Evolutionary conservation across 2,329 filamentous ascomycete genomes (phyloP).

Genomic region (Phialophora macrospora): DNA sequence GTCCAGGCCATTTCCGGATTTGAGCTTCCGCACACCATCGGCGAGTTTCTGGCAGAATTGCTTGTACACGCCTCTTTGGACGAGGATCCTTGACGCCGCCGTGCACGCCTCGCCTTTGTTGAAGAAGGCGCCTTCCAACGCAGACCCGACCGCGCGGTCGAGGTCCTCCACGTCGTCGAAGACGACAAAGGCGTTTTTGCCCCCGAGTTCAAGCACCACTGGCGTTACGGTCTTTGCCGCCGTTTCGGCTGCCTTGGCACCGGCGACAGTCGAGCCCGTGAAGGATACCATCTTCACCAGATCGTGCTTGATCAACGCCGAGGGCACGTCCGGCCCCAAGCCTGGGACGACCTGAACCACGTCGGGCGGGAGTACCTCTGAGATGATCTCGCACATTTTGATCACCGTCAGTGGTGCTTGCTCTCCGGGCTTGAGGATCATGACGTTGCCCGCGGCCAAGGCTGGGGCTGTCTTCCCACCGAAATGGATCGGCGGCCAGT

Average conservation of each 20-base stretch:
- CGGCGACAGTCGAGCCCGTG: slow-evolving; percentile 74
- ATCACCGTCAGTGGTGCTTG: slow-evolving; percentile 45
- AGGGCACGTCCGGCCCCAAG: slow-evolving; percentile 68
- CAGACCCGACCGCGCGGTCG: slow-evolving; percentile 63
- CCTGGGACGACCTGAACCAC: slow-evolving; percentile 49
- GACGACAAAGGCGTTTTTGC: slow-evolving; percentile 78
- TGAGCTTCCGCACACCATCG: slow-evolving; percentile 25
- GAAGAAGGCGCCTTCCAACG: slow-evolving; percentile 32
- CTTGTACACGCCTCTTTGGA: slow-evolving; percentile 32
- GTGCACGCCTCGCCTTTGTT: slow-evolving; percentile 37
- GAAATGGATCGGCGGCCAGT: slow-evolving; percentile 55
- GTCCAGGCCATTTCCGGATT: slow-evolving; percentile 28
- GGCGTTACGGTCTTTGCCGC: slow-evolving; percentile 79
- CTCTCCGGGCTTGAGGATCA: slow-evolving; percentile 45
- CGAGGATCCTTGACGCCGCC: slow-evolving; percentile 29
- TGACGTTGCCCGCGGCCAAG: slow-evolving; percentile 46
- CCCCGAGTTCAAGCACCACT: slow-evolving; percentile 78
- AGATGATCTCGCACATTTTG: slow-evolving; percentile 41
- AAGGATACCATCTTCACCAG: slow-evolving; percentile 76
- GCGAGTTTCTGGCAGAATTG: slow-evolving; percentile 27
- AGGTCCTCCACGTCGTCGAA: slow-evolving; percentile 75
- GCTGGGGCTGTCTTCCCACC: slow-evolving; percentile 44
- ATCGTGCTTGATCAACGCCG: slow-evolving; percentile 55
- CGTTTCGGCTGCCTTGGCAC: slow-evolving; percentile 69
- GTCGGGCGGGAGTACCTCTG: slow-evolving; percentile 43